A percentile compares a stretch with the other conserved stretches of the same genome.
Conservation (phyloP, 2,329 filamentous ascomycete species). For the Septoria petroselini region DNA sequence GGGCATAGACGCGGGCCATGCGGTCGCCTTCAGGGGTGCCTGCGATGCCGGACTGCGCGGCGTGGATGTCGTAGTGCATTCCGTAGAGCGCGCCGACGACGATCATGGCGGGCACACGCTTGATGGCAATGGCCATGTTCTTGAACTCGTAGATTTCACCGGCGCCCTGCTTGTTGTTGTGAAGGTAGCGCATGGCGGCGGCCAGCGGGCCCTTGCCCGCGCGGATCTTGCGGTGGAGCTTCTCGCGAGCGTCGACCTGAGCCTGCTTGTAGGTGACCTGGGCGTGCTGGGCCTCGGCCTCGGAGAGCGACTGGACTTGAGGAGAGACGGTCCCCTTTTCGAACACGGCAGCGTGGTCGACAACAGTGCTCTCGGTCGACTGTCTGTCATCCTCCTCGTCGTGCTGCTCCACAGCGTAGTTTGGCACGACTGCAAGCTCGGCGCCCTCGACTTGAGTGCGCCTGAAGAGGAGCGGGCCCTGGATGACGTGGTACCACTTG, state of each 20-base stretch:
- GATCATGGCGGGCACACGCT: constrained; percentile 67
- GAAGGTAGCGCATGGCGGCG: constrained; percentile 77
- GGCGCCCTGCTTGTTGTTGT: constrained; percentile 67
- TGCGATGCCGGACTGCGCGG: constrained; percentile 65
- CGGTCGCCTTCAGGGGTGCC: constrained; percentile 71
- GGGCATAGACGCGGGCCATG: constrained; percentile 59
- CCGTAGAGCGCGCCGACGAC: constrained; percentile 67
- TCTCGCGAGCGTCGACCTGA: constrained; percentile 54
- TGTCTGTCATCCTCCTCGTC: constrained; percentile 50
- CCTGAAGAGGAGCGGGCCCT: constrained; percentile 43
- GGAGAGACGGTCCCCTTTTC: constrained; percentile 34
- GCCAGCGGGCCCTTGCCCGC: constrained; percentile 66
- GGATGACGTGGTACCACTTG: constrained; percentile 35
- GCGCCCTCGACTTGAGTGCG: constrained; percentile 54
- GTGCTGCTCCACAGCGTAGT: constrained; percentile 75
- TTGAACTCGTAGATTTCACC: constrained; percentile 71
- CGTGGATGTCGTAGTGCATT: constrained; percentile 77
- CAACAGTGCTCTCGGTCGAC: constrained; percentile 38
- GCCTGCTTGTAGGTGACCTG: constrained; percentile 58
- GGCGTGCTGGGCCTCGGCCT: constrained; percentile 17
- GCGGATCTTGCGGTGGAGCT: constrained; percentile 62
- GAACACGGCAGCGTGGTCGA: constrained; percentile 27
- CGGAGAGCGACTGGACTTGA: constrained; percentile 37
- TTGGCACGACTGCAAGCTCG: constrained; percentile 60
- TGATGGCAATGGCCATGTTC: constrained; percentile 62